Conservation (phyloP, 495 filamentous ascomycete species). For the Lophiostoma macrostomum region DNA sequence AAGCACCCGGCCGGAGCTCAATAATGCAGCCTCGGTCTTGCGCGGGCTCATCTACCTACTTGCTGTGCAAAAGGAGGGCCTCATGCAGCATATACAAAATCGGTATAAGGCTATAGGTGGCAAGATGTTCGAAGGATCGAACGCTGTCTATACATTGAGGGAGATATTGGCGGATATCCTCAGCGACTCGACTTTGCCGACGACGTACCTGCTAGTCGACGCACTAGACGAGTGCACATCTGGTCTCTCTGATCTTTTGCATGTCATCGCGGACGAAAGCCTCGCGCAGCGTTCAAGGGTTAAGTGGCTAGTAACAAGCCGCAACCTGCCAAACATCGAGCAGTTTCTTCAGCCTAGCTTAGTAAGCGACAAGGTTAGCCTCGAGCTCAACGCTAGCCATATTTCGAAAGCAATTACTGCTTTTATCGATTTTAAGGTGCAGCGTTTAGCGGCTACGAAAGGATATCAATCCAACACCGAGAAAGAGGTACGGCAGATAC, state of each 20-base stretch:
- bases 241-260: constrained; percentile 8
- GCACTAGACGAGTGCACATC: constrained; percentile 16
- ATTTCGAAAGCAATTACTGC: constrained; percentile 9
- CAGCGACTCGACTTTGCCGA: constrained; percentile 33
- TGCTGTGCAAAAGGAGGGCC: constrained; percentile 36
- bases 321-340: constrained; percentile 42
- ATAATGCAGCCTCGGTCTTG: constrained; percentile 44
- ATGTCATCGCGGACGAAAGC: constrained; percentile 32
- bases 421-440: constrained; percentile 42
- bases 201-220: constrained; percentile 37
- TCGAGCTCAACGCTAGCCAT: constrained; percentile 38
- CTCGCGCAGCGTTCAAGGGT: constrained; percentile 22
- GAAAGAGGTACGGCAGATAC: constrained; percentile 1
- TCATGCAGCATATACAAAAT: constrained; percentile 40
- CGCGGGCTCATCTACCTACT: constrained; percentile 46
- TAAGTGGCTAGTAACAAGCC: constrained; percentile 44
- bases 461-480: constrained; percentile 11
- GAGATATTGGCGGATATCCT: constrained; percentile 42
- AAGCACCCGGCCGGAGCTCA: constrained; percentile 35
- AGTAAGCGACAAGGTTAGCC: constrained; percentile 21
- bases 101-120: constrained; percentile 32
- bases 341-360: constrained; percentile 29
- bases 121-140: constrained; percentile 40
- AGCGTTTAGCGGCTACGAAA: constrained; percentile 24
- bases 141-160: constrained; percentile 39